Conservation (phyloP, 371 early-diverging fungal genomes). For the Mortierella sp. region DNA sequence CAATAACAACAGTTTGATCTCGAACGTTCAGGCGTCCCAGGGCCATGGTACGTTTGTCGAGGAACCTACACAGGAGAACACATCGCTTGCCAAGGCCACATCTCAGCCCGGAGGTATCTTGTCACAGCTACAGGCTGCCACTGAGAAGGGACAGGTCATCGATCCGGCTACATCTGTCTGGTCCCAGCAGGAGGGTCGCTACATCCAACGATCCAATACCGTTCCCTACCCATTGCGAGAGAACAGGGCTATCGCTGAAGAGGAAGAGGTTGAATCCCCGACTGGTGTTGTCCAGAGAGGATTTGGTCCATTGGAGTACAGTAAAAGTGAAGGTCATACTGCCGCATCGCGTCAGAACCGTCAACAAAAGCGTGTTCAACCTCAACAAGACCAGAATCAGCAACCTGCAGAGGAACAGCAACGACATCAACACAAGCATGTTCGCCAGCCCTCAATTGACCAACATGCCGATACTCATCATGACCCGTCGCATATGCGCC, state of each 20-base stretch:
- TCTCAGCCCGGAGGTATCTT: slow-evolving; percentile 42
- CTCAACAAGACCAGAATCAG: slow-evolving; percentile 10
- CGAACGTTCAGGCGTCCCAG: background rate
- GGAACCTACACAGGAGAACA: slow-evolving; percentile 40
- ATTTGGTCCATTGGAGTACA: slow-evolving; percentile 32
- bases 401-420: background rate
- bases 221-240: slow-evolving; percentile 36
- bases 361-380: slow-evolving; percentile 28
- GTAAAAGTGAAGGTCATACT: slow-evolving; percentile 45
- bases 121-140: slow-evolving; percentile 38
- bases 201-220: slow-evolving; percentile 46
- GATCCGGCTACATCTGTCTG: slow-evolving; percentile 32
- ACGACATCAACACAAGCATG: background rate
- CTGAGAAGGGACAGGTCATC: slow-evolving; percentile 40
- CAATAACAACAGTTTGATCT: background rate
- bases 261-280: slow-evolving; percentile 16
- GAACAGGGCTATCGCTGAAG: slow-evolving; percentile 33
- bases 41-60: background rate
- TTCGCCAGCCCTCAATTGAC: background rate
- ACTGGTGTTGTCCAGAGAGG: background rate
- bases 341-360: slow-evolving; percentile 20
- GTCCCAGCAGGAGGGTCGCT: slow-evolving; percentile 36
- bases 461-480: background rate
- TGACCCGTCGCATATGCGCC: background rate
- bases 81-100: slow-evolving; percentile 40